Conservation (phyloP, 306 rosid genomes). For the Sesbania bispinosa region DNA sequence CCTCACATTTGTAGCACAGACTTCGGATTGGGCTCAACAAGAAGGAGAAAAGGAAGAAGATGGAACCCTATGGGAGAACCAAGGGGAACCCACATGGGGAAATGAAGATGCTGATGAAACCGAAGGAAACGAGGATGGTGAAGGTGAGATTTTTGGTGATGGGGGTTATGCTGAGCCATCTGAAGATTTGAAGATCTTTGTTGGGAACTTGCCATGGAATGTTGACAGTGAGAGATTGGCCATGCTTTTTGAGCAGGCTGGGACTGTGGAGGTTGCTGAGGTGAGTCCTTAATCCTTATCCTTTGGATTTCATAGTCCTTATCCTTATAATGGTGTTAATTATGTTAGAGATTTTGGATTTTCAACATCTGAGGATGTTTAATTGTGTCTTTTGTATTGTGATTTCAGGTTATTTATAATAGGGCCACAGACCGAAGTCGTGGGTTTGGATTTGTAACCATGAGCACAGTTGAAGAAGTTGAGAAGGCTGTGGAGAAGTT, state of each 20-base stretch:
- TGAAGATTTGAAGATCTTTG: slow-evolving; percentile 78
- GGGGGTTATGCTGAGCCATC: slow-evolving; percentile 45
- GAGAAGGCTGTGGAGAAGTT: slow-evolving; percentile 68
- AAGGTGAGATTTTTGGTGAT: too few species aligned
- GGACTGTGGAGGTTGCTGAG: slow-evolving; percentile 86
- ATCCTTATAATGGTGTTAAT: neutral
- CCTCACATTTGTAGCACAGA: slow-evolving; percentile 61
- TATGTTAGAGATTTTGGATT: neutral
- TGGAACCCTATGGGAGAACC: slow-evolving; percentile 40
- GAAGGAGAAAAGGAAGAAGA: slow-evolving; percentile 46
- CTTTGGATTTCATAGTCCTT: neutral
- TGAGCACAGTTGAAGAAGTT: slow-evolving; percentile 85
- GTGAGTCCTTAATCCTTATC: slow-evolving; percentile 27
- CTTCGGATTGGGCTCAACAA: slow-evolving; percentile 78
- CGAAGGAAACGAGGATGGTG: slow-evolving; percentile 27
- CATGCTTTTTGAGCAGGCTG: slow-evolving; percentile 65
- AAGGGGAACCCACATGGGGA: slow-evolving; percentile 39
- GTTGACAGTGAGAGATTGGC: slow-evolving; percentile 74
- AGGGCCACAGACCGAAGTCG: slow-evolving; percentile 82
- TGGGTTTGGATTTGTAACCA: slow-evolving; percentile 87
- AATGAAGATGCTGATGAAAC: slow-evolving; percentile 34
- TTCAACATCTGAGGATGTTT: neutral
- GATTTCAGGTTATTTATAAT: slow-evolving; percentile 75
- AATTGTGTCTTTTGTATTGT: slow-evolving; percentile 3
- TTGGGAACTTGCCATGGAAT: slow-evolving; percentile 87